phyloP scores from a whole-genome alignment of 2,329 filamentous ascomycete species.

The Salinomyces thailandicus region DNA sequence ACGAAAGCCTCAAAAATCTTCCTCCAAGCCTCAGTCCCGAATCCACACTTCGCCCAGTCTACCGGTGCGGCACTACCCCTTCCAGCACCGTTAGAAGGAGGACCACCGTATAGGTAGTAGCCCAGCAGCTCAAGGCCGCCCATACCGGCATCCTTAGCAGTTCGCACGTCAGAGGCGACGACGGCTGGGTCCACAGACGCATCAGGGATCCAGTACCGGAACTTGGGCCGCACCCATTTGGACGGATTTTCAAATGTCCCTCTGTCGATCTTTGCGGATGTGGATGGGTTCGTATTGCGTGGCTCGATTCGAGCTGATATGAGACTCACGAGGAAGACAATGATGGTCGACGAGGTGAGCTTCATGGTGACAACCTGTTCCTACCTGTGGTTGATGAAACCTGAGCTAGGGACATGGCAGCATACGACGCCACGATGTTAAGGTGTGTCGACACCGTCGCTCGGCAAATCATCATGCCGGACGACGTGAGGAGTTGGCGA shows the following conservation, averaged over 20 bases:
- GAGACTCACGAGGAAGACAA: too few species aligned
- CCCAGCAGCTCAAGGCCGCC: constrained; percentile 32
- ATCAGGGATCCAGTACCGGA: constrained; percentile 32
- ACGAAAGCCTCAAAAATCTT: constrained; percentile 7
- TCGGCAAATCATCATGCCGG: too few species aligned
- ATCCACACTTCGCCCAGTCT: constrained; percentile 4
- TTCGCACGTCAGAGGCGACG: constrained; percentile 25
- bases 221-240: constrained; percentile 16
- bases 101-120: constrained; percentile 28
- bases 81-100: constrained; percentile 7
- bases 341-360: too few species aligned
- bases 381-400: too few species aligned
- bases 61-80: constrained; percentile 10
- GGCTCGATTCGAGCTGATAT: too few species aligned
- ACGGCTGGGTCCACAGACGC: constrained; percentile 23
- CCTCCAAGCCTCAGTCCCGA: constrained; percentile 4
- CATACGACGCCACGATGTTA: too few species aligned
- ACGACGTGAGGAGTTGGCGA: too few species aligned
- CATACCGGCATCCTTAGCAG: constrained; percentile 24
- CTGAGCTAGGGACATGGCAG: too few species aligned
- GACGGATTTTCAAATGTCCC: constrained; percentile 21
- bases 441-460: too few species aligned
- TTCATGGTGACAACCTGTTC: too few species aligned
- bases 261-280: background rate
- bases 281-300: background rate